These are phyloP conservation scores for Inga laurina DNA, from an alignment of 306 rosid species.

Conservation along the genomic window DNA sequence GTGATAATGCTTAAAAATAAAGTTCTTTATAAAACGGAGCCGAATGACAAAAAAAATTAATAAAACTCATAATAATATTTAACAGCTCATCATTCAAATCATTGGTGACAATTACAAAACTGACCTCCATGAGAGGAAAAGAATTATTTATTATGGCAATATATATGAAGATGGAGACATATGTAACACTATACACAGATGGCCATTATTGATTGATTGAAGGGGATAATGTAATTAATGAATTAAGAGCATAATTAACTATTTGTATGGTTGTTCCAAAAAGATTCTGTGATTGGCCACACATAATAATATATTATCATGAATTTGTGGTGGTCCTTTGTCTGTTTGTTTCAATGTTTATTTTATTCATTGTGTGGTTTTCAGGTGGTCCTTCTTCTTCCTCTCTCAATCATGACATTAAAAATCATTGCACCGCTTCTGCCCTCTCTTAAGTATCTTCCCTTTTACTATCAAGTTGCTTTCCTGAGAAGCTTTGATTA, in stretches of 20 bases:
- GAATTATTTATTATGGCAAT: not conserved
- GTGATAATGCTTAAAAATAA: too few relatives aligned
- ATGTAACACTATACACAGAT: not conserved
- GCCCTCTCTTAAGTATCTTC: not conserved
- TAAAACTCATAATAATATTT: not conserved
- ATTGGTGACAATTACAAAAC: not conserved
- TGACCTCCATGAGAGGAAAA: not conserved
- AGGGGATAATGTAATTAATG: not conserved
- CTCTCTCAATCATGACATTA: slow-evolving; percentile 37
- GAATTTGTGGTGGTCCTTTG: slow-evolving; percentile 43
- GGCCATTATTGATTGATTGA: not conserved
- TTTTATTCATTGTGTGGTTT: slow-evolving; percentile 1
- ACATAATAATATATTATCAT: not conserved
- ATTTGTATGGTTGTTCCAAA: not conserved
- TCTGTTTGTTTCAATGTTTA: not conserved
- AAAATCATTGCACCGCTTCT: slow-evolving; percentile 38
- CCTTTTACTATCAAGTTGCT: not conserved
- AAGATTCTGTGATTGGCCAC: slow-evolving; percentile 24
- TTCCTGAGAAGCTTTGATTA: not conserved
- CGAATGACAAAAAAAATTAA: not conserved
- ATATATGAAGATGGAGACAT: not conserved
- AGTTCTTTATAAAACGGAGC: not conserved
- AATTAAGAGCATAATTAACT: not conserved
- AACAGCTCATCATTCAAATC: too few relatives aligned
- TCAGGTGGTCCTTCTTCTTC: slow-evolving; percentile 35